Evolutionary conservation across 306 rosid genomes (phyloP).

Genomic region (Castanea sativa): DNA sequence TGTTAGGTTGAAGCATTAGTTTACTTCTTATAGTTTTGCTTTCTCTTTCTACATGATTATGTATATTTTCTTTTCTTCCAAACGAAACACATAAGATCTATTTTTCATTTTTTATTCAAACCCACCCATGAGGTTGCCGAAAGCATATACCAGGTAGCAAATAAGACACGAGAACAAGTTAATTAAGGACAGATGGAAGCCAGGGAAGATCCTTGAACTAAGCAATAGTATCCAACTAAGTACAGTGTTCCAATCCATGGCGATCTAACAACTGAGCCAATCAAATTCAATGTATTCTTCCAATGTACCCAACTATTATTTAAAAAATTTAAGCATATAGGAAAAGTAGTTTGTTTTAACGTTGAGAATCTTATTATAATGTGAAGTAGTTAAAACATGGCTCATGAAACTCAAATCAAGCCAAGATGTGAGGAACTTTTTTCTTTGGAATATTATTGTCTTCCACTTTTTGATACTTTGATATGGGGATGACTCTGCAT

Average conservation of each 20-base stretch:
- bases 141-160: not conserved
- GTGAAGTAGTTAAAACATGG: not conserved
- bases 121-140: not conserved
- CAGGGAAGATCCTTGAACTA: not conserved
- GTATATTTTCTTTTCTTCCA: too few relatives aligned
- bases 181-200: not conserved
- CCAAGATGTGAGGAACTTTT: constrained; percentile 31
- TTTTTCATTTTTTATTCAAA: not conserved
- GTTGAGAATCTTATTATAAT: not conserved
- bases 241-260: not conserved
- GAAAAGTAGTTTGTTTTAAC: not conserved
- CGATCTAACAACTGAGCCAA: constrained; percentile 3
- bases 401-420: constrained; percentile 3
- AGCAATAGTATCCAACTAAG: not conserved
- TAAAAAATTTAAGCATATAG: not conserved
- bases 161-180: not conserved
- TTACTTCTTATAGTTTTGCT: too few relatives aligned
- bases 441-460: constrained; percentile 29
- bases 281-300: not conserved
- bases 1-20: too few relatives aligned
- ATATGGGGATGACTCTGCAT: constrained; percentile 33
- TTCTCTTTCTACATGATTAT: too few relatives aligned
- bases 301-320: not conserved
- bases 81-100: not conserved
- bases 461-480: constrained; percentile 30